These are phyloP conservation scores for Stemphylium vesicarium DNA, from an alignment of 2,329 filamentous ascomycete genomes.

Conservation along the genomic window DNA sequence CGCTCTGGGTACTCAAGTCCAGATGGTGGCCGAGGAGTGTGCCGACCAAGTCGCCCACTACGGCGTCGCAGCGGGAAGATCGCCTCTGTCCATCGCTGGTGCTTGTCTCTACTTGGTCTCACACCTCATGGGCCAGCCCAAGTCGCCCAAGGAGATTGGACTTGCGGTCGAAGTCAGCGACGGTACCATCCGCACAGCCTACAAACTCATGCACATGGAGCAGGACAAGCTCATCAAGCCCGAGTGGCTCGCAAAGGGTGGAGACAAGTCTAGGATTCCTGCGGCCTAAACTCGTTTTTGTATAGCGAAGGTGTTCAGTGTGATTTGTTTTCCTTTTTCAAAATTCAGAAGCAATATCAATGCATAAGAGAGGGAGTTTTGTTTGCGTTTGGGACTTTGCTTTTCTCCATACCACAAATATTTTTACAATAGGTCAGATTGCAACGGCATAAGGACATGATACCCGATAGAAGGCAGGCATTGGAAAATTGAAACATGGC, in stretches of 20 bases:
- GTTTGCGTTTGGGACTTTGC: neutral
- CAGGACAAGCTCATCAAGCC: constrained; percentile 76
- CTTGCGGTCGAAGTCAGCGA: constrained; percentile 88
- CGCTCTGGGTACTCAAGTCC: constrained; percentile 74
- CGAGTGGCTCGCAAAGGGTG: constrained; percentile 76
- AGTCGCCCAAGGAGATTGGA: constrained; percentile 86
- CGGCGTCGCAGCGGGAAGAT: constrained; percentile 86
- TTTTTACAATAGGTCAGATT: neutral
- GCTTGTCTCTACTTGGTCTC: constrained; percentile 97
- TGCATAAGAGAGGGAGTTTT: neutral
- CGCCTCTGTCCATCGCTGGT: constrained; percentile 89
- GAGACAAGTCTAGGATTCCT: constrained; percentile 74
- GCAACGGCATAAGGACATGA: constrained; percentile 8
- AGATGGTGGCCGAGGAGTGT: constrained; percentile 79
- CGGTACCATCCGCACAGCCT: constrained; percentile 94
- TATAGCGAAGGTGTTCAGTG: neutral
- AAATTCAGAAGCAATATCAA: neutral
- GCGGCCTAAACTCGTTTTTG: constrained; percentile 7
- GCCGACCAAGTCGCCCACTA: constrained; percentile 78
- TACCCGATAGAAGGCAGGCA: constrained; percentile 15
- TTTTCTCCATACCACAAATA: neutral
- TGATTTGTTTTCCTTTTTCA: neutral
- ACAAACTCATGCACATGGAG: constrained; percentile 82
- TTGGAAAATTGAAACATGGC: constrained; percentile 5
- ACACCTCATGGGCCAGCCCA: constrained; percentile 79